Evolutionary conservation across 352 stramenopile genomes (phyloP).

Genomic region (Achlya hypogyna): DNA sequence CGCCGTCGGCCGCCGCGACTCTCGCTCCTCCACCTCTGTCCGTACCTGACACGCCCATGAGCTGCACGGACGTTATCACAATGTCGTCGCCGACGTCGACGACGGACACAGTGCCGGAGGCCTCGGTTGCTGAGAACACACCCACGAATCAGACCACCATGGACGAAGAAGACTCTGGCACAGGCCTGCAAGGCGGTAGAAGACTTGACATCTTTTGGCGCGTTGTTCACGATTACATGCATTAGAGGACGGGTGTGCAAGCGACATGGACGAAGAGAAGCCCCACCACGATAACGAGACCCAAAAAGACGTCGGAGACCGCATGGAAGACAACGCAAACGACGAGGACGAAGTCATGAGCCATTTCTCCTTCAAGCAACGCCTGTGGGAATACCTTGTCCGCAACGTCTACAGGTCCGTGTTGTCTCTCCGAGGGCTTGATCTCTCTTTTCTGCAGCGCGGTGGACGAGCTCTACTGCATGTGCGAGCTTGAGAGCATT

Average conservation of each 20-base stretch:
- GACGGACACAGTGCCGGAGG: too few relatives aligned
- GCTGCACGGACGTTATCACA: too few relatives aligned
- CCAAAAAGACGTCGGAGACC: background rate
- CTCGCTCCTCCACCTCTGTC: too few relatives aligned
- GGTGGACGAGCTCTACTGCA: conserved; percentile 20
- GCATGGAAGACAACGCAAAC: background rate
- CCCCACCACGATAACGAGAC: background rate
- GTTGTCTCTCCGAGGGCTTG: too few relatives aligned
- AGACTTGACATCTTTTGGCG: too few relatives aligned
- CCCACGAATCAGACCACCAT: too few relatives aligned
- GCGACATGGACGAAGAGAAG: conserved; percentile 5
- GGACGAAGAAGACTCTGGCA: too few relatives aligned
- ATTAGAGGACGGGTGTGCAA: background rate
- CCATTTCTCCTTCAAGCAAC: conserved; percentile 11
- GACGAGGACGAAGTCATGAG: conserved; percentile 7
- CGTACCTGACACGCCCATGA: too few relatives aligned
- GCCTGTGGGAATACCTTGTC: conserved; percentile 17
- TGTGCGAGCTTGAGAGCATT: conserved; percentile 19
- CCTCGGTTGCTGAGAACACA: too few relatives aligned
- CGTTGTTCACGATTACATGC: too few relatives aligned
- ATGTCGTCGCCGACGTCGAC: too few relatives aligned
- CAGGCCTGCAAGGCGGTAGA: too few relatives aligned
- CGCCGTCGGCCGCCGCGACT: background rate
- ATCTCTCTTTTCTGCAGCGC: background rate
- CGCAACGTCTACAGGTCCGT: conserved; percentile 16